Base-by-base conservation (phyloP, 2,329 filamentous ascomycete species). In the Cytospora mali region DNA sequence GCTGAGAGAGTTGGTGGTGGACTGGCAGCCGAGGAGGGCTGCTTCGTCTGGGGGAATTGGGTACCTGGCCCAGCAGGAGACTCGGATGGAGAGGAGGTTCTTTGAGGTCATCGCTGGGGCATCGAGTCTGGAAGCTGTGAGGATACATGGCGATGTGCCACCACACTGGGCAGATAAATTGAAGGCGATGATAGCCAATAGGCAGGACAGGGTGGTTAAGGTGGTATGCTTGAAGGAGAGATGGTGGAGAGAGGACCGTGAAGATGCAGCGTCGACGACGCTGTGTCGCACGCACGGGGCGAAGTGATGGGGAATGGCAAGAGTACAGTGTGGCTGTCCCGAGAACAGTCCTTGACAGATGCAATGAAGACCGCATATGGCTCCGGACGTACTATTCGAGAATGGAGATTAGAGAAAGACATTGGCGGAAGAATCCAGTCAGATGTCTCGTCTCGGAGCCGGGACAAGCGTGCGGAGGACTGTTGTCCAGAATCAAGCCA, bases 21-120 rank as follows among this genome's bases (percentile, higher is more conserved):
- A 74, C 56, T 74, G 73, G 73, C 61, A 64, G 49, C 73, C 72
- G 14, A 62, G 72, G 16, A 62, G 64, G 6, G 51, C 65, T 2
- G 18, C 2, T 4, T 69, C 67, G 68, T 35, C 55, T 56, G 66
- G 35, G 23, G 13, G 50, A 68, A 68, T 33, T 6, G 53, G 60
- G 14, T 58, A 58, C 25, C 25, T 58, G 55, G 55, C 53, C 1
- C 31, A 25, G 60, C 60, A 62, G 3, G 60, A 58, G 55, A 27
- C 18, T 2, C 29, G 60, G 62, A 72, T 71, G 66, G 69, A 71
- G 55, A 58, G 66, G n/a, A 61, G 68, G 33, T 69, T 72, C 53
- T 68, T 71, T 33, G 21, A 51, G 21, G 59, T 64, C 1, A 61
- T 73, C 11, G 58, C 56, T 4, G 35, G 58, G 2, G 23, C 70